Conservation (phyloP, 2,329 filamentous ascomycete species). For the Clonostachys byssicola region DNA sequence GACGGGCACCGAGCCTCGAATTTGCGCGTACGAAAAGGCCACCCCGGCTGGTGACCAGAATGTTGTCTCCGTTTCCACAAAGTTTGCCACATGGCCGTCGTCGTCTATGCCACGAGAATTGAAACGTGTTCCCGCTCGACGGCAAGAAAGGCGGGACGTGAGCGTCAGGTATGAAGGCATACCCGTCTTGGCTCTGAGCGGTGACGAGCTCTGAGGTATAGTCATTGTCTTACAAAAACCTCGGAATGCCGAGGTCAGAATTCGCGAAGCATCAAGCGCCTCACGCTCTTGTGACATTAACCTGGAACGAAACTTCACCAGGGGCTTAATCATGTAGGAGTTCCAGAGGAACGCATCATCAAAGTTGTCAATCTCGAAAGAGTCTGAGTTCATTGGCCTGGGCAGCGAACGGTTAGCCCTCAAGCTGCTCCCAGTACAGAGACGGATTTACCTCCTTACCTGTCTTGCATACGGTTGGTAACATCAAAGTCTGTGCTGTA, state of each 20-base stretch:
- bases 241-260: constrained; percentile 89
- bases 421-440: not conserved
- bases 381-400: constrained; percentile 69
- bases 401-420: not conserved
- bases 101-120: constrained; percentile 98
- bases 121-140: constrained; percentile 89
- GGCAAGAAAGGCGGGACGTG: constrained; percentile 87
- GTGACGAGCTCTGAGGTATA: constrained; percentile 72
- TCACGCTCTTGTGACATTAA: constrained; percentile 71
- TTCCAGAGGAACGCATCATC: constrained; percentile 97
- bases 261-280: constrained; percentile 78
- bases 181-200: constrained; percentile 64
- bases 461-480: constrained; percentile 87
- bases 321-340: constrained; percentile 92
- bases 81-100: constrained; percentile 95
- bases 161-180: constrained; percentile 81
- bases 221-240: constrained; percentile 88
- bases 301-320: constrained; percentile 83
- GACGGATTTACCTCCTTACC: constrained; percentile 38
- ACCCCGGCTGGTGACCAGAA: constrained; percentile 78
- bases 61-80: constrained; percentile 95
- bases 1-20: constrained; percentile 87
- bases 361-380: constrained; percentile 88
- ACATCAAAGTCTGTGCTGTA: constrained; percentile 98
- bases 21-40: constrained; percentile 90